Evolutionary conservation across 2,329 filamentous ascomycete genomes (phyloP), one percentile per base, ranked within the genome.

Genomic region (Monilinia fructicola): DNA sequence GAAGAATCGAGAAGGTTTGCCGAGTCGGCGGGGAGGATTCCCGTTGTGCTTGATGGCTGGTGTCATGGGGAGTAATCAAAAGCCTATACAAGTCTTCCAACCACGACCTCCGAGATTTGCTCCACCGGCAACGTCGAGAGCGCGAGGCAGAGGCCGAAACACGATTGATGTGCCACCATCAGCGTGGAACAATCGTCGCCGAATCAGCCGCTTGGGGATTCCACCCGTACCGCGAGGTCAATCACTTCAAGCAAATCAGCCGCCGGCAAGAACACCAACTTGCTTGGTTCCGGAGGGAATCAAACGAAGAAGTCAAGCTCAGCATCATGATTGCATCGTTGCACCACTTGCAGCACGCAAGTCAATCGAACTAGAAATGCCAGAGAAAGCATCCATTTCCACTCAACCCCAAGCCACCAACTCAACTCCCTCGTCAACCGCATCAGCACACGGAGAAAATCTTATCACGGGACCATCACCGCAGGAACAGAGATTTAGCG

Each of bases 1-100:
- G 9, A 40, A 26, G 12, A 38, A 50, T 26, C 28, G 58, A 61
- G 7, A 61, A 38, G 28, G 9, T 12, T 61, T 61, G 31, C 12
- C 58, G 23, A 61, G 58, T 26, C 58, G 38, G 26, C 31, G 44
- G 6, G n/a, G 9, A 0, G 58, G 28, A 21, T 9, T 38, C 6
- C 58, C 58, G 4, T 21, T 61, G 21, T 61, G 44, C 26, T 61
- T 61, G 31, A 16, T 61, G 1, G 44, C 58, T 50, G 58, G 58
- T 38, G 46, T 38, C n/a, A 5, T 10, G 9, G 11, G 23, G 3
- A 50, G 44, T 2, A 38, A n/a, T 35, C 53, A 16, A 54, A 38
- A n/a, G 11, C 31, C 53, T 54, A 31, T 16, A n/a, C 31, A 28
- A 26, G 14, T 12, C 3, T 38, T 26, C 21, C 44, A 0, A 61